These are phyloP conservation scores for Candida succiphila DNA, from an alignment of 805 yeast genomes.

Conservation along the genomic window DNA sequence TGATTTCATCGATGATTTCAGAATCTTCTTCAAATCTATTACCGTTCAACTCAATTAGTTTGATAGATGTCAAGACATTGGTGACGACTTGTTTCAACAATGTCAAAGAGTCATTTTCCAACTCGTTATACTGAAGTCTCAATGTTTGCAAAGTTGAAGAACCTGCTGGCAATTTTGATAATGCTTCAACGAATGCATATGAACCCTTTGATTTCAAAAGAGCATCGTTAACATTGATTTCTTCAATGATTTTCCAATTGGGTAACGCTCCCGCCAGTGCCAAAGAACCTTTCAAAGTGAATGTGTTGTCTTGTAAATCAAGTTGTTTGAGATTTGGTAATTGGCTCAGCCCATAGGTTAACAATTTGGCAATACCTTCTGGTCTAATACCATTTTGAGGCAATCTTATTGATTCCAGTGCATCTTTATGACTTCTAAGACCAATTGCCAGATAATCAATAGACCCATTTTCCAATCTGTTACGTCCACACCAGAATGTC, in stretches of 20 bases:
- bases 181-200: conserved; percentile 37
- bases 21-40: conserved; percentile 88
- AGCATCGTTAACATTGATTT: conserved; percentile 84
- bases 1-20: conserved; percentile 51
- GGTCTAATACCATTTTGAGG: conserved; percentile 98
- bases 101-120: conserved; percentile 55
- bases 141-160: conserved; percentile 40
- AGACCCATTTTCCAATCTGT: conserved; percentile 94
- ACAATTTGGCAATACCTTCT: conserved; percentile 70
- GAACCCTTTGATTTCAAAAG: conserved; percentile 76
- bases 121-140: conserved; percentile 83
- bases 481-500: conserved; percentile 94
- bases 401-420: conserved; percentile 63
- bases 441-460: conserved; percentile 78
- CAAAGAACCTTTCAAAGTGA: conserved; percentile 59
- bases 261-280: conserved; percentile 53
- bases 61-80: conserved; percentile 47
- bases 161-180: conserved; percentile 26
- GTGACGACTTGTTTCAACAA: conserved; percentile 46
- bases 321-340: conserved; percentile 54
- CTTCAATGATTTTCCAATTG: conserved; percentile 59
- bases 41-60: conserved; percentile 79
- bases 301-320: conserved; percentile 93
- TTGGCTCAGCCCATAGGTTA: conserved; percentile 59
- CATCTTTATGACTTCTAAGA: conserved; percentile 60